Conservation (phyloP, 192 early-diverging fungal genomes). For the Coemansia sp. region DNA sequence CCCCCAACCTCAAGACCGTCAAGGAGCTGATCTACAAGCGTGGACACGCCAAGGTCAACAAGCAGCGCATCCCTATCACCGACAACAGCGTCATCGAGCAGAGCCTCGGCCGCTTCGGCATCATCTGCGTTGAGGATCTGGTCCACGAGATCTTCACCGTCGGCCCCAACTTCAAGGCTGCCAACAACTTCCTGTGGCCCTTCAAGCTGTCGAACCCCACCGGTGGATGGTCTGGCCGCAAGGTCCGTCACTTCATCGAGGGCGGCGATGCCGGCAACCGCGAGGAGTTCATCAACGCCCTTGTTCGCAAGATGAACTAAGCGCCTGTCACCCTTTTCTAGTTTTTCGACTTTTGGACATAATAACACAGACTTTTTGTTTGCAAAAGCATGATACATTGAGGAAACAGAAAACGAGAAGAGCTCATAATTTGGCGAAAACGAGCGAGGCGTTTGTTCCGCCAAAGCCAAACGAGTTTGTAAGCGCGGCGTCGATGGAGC, state of each 20-base stretch:
- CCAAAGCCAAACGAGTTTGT: slow-evolving; percentile 96
- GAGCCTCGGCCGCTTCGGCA: slow-evolving; percentile 88
- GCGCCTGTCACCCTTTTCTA: slow-evolving; percentile 9
- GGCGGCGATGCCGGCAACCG: slow-evolving; percentile 98
- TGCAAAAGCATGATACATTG: too few relatives aligned
- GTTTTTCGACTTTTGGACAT: slow-evolving; percentile 3
- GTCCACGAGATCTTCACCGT: slow-evolving; percentile 99
- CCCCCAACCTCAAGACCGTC: slow-evolving; percentile 98
- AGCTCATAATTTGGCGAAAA: slow-evolving; percentile 54
- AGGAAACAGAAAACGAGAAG: not conserved
- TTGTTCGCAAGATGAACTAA: slow-evolving; percentile 97
- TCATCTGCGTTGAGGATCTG: slow-evolving; percentile 97
- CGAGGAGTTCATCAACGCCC: slow-evolving; percentile 94
- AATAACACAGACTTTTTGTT: not conserved
- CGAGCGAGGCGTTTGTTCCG: slow-evolving; percentile 73
- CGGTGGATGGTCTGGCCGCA: slow-evolving; percentile 92
- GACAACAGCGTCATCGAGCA: slow-evolving; percentile 97
- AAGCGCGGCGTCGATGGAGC: slow-evolving; percentile 66
- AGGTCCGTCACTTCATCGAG: slow-evolving; percentile 94
- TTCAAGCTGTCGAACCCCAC: slow-evolving; percentile 99
- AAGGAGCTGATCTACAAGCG: slow-evolving; percentile 99
- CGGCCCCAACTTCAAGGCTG: slow-evolving; percentile 96
- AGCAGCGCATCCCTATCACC: slow-evolving; percentile 93
- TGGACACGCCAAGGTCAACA: slow-evolving; percentile 97
- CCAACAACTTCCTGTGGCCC: slow-evolving; percentile 99